Conservation (phyloP, 768 basidiomycete genomes). For the Tulasnella calospora region DNA sequence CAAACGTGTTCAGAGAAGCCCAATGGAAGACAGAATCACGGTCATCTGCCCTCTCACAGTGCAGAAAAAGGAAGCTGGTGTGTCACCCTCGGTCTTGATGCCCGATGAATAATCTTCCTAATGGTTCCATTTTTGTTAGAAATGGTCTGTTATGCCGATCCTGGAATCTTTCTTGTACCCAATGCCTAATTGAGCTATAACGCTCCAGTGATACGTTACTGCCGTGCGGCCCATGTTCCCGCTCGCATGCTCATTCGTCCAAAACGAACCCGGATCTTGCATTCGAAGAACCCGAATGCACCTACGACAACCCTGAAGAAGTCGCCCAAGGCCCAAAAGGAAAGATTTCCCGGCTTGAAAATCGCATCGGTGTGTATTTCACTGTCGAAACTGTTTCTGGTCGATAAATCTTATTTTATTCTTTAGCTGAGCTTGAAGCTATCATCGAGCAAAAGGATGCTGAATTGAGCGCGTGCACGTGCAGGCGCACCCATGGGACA, state of each 20-base stretch:
- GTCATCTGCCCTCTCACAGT: background rate
- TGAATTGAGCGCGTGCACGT: background rate
- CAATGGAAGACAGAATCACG: background rate
- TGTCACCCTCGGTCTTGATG: background rate
- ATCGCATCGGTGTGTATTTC: background rate
- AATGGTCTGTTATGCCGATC: background rate
- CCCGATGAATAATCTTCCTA: background rate
- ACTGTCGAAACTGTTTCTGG: no score
- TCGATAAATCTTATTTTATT: background rate
- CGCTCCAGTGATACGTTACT: background rate
- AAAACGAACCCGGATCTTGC: slow-evolving; percentile 1
- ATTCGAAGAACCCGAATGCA: background rate
- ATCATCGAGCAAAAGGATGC: slow-evolving; percentile 4
- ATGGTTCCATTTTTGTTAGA: background rate
- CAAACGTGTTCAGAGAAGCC: background rate
- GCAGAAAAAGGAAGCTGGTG: slow-evolving; percentile 17
- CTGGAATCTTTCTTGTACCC: background rate
- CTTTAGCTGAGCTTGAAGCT: background rate
- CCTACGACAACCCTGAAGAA: slow-evolving; percentile 17
- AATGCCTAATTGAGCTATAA: background rate
- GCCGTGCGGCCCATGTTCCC: background rate
- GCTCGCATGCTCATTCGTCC: background rate
- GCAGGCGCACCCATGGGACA: background rate
- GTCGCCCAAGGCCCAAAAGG: slow-evolving; percentile 1
- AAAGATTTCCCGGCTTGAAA: background rate